phyloP scores from a whole-genome alignment of 495 filamentous ascomycete species.

The Penicillium tannophilum region DNA sequence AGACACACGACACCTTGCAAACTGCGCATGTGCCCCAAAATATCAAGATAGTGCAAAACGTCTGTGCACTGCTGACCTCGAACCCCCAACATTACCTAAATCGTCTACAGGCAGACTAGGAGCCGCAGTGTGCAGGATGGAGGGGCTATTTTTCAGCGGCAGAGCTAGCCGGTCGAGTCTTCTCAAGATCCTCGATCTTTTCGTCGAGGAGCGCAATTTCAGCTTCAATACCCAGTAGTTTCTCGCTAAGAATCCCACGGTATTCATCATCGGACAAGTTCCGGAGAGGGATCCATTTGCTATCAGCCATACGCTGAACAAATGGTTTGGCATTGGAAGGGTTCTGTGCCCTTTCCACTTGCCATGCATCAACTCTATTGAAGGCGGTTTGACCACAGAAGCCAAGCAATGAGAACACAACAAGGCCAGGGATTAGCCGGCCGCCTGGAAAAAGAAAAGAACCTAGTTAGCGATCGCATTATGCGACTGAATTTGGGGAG shows the following conservation, averaged over 20 bases:
- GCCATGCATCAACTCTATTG: constrained; percentile 55
- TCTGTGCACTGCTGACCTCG: constrained; percentile 24
- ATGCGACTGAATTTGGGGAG: neutral
- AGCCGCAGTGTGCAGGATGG: constrained; percentile 6
- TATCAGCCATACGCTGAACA: constrained; percentile 54
- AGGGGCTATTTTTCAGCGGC: constrained; percentile 9
- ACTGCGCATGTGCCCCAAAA: neutral
- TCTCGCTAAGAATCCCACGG: constrained; percentile 71
- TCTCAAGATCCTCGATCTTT: constrained; percentile 60
- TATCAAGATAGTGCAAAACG: constrained; percentile 5
- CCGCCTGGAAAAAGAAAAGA: constrained; percentile 32
- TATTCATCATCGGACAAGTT: constrained; percentile 80
- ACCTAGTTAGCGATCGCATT: constrained; percentile 9
- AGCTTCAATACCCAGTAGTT: constrained; percentile 74
- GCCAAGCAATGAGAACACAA: constrained; percentile 67
- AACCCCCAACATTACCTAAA: constrained; percentile 14
- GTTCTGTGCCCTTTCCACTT: constrained; percentile 37
- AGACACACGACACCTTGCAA: neutral
- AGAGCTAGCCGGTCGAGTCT: constrained; percentile 28
- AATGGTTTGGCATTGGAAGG: constrained; percentile 44
- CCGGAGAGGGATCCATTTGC: constrained; percentile 82
- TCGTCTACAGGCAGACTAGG: constrained; percentile 17
- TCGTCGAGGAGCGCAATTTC: constrained; percentile 89
- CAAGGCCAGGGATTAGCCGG: constrained; percentile 57
- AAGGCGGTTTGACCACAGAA: constrained; percentile 60